A percentile compares a stretch with the other conserved stretches of the same genome.
phyloP scores from a whole-genome alignment of 306 rosid genomes.

The Lathyrus tuberosus region DNA sequence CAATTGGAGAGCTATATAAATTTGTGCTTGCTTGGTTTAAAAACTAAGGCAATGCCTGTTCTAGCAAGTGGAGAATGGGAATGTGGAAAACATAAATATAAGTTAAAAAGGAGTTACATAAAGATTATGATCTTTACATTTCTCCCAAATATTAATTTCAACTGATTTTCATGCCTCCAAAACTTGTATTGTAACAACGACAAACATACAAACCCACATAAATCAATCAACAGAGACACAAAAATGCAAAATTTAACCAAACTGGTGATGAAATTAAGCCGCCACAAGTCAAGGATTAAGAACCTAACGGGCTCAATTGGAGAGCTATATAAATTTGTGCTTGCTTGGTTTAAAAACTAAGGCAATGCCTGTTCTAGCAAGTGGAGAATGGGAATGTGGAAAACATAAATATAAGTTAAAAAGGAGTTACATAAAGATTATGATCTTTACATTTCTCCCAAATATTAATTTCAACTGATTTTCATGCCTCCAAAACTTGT shows the following conservation, averaged over 20 bases:
- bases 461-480: conserved; percentile 5
- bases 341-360: conserved; percentile 11
- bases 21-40: conserved; percentile 7
- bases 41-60: conserved; percentile 2
- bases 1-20: conserved; percentile 7
- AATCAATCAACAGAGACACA: background rate
- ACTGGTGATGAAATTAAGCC: conserved; percentile 20
- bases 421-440: background rate
- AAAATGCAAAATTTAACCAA: conserved; percentile 7
- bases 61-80: conserved; percentile 16
- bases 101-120: background rate
- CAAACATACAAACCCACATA: conserved; percentile 9
- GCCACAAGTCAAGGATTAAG: conserved; percentile 11
- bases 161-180: background rate
- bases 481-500: background rate
- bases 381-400: conserved; percentile 18
- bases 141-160: conserved; percentile 11
- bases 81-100: conserved; percentile 5
- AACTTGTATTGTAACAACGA: background rate
- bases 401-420: conserved; percentile 19
- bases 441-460: background rate
- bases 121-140: background rate
- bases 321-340: conserved; percentile 11
- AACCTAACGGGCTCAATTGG: conserved; percentile 12
- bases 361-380: background rate